phyloP scores from a whole-genome alignment of 257 asterid genomes.

The Sherardia arvensis region DNA sequence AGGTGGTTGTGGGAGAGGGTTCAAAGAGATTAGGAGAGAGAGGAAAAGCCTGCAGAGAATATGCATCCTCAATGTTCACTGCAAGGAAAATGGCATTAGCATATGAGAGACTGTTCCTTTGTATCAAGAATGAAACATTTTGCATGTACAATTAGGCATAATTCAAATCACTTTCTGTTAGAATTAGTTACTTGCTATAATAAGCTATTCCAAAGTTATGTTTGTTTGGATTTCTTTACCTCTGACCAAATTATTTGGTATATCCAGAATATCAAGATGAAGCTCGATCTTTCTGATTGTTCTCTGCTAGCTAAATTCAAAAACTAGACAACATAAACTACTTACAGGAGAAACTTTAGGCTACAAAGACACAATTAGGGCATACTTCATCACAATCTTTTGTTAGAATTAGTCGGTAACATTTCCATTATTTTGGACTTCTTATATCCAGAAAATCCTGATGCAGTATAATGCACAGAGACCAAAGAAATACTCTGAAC shows the following conservation, averaged over 20 bases:
- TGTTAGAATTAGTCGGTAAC: no score
- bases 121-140: conserved; percentile 62
- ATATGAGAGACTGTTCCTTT: conserved; percentile 79
- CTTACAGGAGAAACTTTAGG: no score
- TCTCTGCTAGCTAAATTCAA: no score
- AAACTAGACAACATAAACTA: no score
- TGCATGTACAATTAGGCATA: conserved; percentile 46
- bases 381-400: no score
- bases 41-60: conserved; percentile 67
- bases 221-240: background rate
- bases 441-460: background rate
- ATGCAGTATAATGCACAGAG: background rate
- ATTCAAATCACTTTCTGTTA: background rate
- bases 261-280: background rate
- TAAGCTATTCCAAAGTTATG: background rate
- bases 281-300: no score
- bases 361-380: no score
- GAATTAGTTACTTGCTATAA: background rate
- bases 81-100: conserved; percentile 88
- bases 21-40: conserved; percentile 46
- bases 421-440: no score
- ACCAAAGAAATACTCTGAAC: background rate
- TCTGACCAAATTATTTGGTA: background rate
- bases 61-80: conserved; percentile 72
- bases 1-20: conserved; percentile 59